Evolutionary conservation across 768 basidiomycete genomes (phyloP).

Genomic region (Naematelia encephala): DNA sequence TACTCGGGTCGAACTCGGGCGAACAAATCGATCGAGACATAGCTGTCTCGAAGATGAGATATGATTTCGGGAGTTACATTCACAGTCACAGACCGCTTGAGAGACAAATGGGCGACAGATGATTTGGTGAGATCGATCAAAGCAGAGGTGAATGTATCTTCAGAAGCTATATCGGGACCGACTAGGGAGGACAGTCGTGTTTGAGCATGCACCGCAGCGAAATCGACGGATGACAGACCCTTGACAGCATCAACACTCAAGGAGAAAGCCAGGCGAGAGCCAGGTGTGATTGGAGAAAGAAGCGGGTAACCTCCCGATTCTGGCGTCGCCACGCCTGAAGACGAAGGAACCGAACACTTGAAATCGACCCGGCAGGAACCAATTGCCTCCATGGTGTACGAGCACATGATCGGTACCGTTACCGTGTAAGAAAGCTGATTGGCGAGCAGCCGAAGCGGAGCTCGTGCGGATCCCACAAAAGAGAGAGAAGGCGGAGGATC

Average conservation of each 20-base stretch:
- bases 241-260: constrained; percentile 81
- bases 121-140: constrained; percentile 69
- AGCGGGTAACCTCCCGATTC: constrained; percentile 15
- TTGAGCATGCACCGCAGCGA: constrained; percentile 79
- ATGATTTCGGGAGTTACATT: constrained; percentile 70
- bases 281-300: constrained; percentile 4
- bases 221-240: constrained; percentile 86
- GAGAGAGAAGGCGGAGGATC: constrained; percentile 82
- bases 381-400: constrained; percentile 91
- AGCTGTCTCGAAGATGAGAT: constrained; percentile 67
- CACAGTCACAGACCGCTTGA: constrained; percentile 77
- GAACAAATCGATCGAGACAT: constrained; percentile 87
- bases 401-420: constrained; percentile 84
- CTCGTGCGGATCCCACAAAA: constrained; percentile 81
- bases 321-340: constrained; percentile 31
- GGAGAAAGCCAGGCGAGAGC: constrained; percentile 64
- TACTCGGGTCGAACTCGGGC: constrained; percentile 77
- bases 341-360: constrained; percentile 63
- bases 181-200: constrained; percentile 81
- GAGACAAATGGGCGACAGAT: constrained; percentile 73
- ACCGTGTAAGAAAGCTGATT: constrained; percentile 70
- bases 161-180: constrained; percentile 64
- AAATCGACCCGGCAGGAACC: constrained; percentile 87
- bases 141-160: constrained; percentile 77
- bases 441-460: constrained; percentile 76